phyloP scores from a whole-genome alignment of 2,329 filamentous ascomycete species.

The Leptographium wingfieldii region DNA sequence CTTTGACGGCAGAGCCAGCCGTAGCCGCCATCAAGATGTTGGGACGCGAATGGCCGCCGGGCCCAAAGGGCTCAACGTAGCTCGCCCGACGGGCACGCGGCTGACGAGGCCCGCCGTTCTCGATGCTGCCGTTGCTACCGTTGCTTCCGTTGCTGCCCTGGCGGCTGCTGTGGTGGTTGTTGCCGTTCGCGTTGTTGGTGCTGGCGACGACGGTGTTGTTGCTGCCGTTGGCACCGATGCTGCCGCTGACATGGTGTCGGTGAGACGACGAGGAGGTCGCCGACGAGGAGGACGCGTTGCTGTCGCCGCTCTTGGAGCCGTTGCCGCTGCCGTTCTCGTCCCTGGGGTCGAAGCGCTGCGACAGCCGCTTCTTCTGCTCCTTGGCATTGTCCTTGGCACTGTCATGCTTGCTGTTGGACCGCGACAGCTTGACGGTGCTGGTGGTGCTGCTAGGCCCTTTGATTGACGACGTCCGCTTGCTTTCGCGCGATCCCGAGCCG shows the following conservation, averaged over 20 bases:
- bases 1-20: neutral
- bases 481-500: neutral
- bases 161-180: constrained; percentile 3
- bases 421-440: constrained; percentile 6
- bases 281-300: neutral
- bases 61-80: constrained; percentile 18
- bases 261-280: neutral
- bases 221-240: constrained; percentile 1
- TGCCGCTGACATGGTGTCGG: neutral
- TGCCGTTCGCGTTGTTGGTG: constrained; percentile 1
- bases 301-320: neutral
- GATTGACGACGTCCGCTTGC: neutral
- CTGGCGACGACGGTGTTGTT: neutral
- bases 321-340: neutral
- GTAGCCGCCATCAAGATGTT: neutral
- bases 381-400: constrained; percentile 9
- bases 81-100: constrained; percentile 14
- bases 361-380: constrained; percentile 18
- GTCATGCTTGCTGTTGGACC: constrained; percentile 1
- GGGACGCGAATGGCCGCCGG: constrained; percentile 9
- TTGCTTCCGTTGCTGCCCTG: constrained; percentile 13
- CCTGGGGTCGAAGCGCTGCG: constrained; percentile 17
- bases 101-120: constrained; percentile 5
- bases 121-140: neutral
- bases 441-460: constrained; percentile 11